Evolutionary conservation across 805 yeast species (phyloP), one percentile per base, ranked within the genome.

Genomic region (Pichia thaimueangensis): DNA sequence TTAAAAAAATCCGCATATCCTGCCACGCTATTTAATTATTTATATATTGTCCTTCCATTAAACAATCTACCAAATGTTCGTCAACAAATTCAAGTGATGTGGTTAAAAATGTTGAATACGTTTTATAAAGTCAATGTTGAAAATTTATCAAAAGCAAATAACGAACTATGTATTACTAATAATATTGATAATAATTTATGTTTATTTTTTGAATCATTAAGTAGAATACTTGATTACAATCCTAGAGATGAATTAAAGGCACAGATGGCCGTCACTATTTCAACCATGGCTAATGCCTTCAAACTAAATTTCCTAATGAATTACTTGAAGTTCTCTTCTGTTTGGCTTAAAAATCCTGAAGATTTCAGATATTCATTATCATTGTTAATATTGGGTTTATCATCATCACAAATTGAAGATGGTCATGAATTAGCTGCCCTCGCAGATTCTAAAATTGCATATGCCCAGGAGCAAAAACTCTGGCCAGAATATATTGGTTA

Each of bases 1-100:
- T 49, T 74, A 34, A 59, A 67, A 33, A 64, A 73, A 47, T 65
- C 70, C 40, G 65, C 66, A 30, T 75, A 68, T 21, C 65, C 67
- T 11, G 54, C 65, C 37, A 70, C 63, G 37, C 58, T 67, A 33
- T 73, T 77, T 71, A 71, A 69, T 36, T 51, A 63, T 30, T 59
- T 71, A 30, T 67, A 45, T 27, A 49, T 51, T 28, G 30, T 52
- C 3, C 19, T 59, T 2, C 50, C 49, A 20, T 53, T 59, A 36
- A 48, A 51, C 19, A 30, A 44, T 38, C 30, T 46, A 13, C 48
- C 52, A 11, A 33, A 37, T 13, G 34, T 28, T 10, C 57, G 63
- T 35, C 49, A 52, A n/a, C 45, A 49, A 9, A 57, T 70, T 29
- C 76, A 71, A 49, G 32, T 49, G 5, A 59, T 59, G 27, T 74